phyloP scores from a whole-genome alignment of 352 stramenopile species.

The Ophiocytium majus region DNA sequence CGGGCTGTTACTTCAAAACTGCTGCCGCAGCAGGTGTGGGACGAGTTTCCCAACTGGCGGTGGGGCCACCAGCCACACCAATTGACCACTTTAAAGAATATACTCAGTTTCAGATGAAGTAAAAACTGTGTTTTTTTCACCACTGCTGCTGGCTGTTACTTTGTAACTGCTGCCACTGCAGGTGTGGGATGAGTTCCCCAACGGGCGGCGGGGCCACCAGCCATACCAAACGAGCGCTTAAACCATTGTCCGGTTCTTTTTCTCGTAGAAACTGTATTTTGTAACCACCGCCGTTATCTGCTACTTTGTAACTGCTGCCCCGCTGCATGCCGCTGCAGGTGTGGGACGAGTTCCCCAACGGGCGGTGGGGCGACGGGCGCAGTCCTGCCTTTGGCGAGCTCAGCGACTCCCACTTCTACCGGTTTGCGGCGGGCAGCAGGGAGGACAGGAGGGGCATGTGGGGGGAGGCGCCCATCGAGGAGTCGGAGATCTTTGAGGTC shows the following conservation, averaged over 20 bases:
- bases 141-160: neutral
- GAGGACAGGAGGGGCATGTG: conserved; percentile 87
- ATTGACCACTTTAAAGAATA: neutral
- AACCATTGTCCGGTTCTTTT: neutral
- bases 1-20: neutral
- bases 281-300: neutral
- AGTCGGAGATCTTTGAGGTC: conserved; percentile 87
- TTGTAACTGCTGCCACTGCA: neutral
- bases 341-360: conserved; percentile 96
- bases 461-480: conserved; percentile 76
- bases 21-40: neutral
- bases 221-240: neutral
- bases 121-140: neutral
- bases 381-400: conserved; percentile 92
- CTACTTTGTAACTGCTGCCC: neutral
- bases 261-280: neutral
- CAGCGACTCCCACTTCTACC: conserved; percentile 89
- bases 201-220: conserved; percentile 87
- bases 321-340: conserved; percentile 56
- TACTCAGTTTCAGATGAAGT: neutral
- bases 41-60: neutral
- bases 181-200: conserved; percentile 95
- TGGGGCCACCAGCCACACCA: neutral
- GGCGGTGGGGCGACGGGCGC: conserved; percentile 86
- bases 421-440: conserved; percentile 62